Evolutionary conservation across 1,139 yeast genomes (phyloP).

Genomic region (Scheffersomyces quercinus): DNA sequence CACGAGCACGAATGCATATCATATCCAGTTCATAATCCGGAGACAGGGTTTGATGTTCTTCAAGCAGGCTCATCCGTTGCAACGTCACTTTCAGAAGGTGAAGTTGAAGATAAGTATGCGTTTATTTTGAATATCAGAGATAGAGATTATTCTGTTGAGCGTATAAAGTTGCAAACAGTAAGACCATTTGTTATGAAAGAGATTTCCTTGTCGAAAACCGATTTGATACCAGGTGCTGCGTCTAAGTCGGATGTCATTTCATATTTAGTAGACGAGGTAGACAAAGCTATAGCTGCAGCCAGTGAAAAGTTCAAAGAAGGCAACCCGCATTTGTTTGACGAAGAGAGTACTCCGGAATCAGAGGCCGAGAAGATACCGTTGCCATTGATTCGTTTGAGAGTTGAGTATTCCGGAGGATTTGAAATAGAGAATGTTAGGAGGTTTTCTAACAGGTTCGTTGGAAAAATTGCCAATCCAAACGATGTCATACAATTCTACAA

Average conservation of each 20-base stretch:
- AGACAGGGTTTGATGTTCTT: slow-evolving; percentile 72
- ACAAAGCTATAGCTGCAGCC: slow-evolving; percentile 64
- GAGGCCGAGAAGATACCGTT: slow-evolving; percentile 44
- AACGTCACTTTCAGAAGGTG: slow-evolving; percentile 86
- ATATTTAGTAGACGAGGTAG: slow-evolving; percentile 64
- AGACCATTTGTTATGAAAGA: slow-evolving; percentile 82
- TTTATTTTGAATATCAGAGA: slow-evolving; percentile 68
- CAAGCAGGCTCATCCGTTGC: slow-evolving; percentile 97
- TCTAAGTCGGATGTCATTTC: slow-evolving; percentile 61
- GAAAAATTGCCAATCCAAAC: slow-evolving; percentile 84
- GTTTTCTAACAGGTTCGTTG: slow-evolving; percentile 88
- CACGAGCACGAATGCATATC: slow-evolving; percentile 96
- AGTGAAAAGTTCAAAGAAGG: slow-evolving; percentile 47
- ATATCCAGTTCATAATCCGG: slow-evolving; percentile 63
- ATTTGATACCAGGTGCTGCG: slow-evolving; percentile 64
- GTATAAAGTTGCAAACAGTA: slow-evolving; percentile 68
- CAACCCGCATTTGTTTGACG: slow-evolving; percentile 28
- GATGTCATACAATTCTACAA: slow-evolving; percentile 78
- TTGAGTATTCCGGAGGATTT: slow-evolving; percentile 87
- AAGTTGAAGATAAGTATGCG: slow-evolving; percentile 71
- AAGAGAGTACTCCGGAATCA: slow-evolving; percentile 17
- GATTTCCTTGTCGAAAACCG: slow-evolving; percentile 51
- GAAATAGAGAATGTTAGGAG: slow-evolving; percentile 90
- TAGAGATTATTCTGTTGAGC: slow-evolving; percentile 59
- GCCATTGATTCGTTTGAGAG: slow-evolving; percentile 79